Percentiles rank a stretch among this genome's conserved stretches.
Evolutionary conservation across 176 grass and related monocot species (phyloP).

Genomic region (Triticum timopheevii): DNA sequence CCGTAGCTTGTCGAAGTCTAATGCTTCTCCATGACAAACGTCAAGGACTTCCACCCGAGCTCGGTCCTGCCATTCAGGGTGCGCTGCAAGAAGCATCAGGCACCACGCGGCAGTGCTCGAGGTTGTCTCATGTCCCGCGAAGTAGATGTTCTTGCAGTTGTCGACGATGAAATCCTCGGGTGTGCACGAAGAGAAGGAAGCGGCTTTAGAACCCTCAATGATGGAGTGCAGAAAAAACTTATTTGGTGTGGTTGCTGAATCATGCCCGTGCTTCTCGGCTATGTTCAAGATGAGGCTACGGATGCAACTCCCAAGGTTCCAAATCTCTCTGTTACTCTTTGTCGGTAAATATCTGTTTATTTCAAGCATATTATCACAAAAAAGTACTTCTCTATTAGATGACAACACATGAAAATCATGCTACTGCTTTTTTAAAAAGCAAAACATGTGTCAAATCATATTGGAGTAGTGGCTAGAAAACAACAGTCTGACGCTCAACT

Average conservation of each 20-base stretch:
- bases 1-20: constrained; percentile 45
- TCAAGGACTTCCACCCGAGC: constrained; percentile 46
- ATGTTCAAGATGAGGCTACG: constrained; percentile 44
- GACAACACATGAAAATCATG: neutral
- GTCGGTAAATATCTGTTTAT: constrained; percentile 56
- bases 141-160: constrained; percentile 94
- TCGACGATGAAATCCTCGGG: constrained; percentile 62
- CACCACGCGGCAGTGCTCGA: constrained; percentile 63
- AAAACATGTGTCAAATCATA: neutral
- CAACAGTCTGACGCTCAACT: neutral
- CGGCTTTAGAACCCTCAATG: constrained; percentile 47
- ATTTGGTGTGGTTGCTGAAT: neutral
- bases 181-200: neutral
- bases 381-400: neutral
- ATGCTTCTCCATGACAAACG: constrained; percentile 27
- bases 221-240: constrained; percentile 66
- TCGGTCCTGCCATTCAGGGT: constrained; percentile 66
- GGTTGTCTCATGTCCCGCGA: constrained; percentile 67
- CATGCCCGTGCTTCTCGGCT: constrained; percentile 36
- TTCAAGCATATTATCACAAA: neutral
- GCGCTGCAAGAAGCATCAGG: constrained; percentile 66
- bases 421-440: neutral
- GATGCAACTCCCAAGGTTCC: constrained; percentile 45
- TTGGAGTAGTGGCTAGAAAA: neutral
- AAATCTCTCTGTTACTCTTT: constrained; percentile 68